Evolutionary conservation across 164 flowering plant species (phyloP).

Genomic region (Vitis riparia): DNA sequence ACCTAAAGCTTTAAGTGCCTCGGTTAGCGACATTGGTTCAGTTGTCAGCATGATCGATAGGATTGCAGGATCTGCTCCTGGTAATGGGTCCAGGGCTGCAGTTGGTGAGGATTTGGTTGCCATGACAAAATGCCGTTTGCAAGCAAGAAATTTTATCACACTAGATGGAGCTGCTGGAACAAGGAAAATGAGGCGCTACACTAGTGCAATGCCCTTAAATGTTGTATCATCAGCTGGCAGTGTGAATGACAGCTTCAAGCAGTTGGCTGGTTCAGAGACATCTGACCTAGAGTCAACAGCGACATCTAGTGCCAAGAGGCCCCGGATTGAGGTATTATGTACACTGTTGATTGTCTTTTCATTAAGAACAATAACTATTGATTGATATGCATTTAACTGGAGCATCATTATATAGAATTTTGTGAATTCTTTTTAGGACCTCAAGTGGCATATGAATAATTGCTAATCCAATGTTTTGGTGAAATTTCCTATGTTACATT

Average conservation of each 20-base stretch:
- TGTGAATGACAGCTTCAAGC: constrained; percentile 55
- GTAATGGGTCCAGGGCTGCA: constrained; percentile 93
- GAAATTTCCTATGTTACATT: neutral
- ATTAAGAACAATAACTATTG: neutral
- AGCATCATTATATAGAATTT: neutral
- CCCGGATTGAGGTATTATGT: constrained; percentile 58
- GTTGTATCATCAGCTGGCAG: constrained; percentile 71
- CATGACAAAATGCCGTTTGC: constrained; percentile 87
- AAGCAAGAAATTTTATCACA: constrained; percentile 64
- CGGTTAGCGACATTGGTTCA: constrained; percentile 80
- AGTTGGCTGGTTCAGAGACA: constrained; percentile 46
- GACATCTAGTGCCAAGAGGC: constrained; percentile 68
- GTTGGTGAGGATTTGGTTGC: constrained; percentile 97
- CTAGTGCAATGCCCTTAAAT: constrained; percentile 74
- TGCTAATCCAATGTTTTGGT: neutral
- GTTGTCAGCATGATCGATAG: constrained; percentile 87
- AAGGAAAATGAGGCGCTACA: constrained; percentile 77
- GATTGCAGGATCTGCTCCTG: constrained; percentile 91
- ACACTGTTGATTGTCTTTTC: neutral
- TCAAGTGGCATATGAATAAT: neutral
- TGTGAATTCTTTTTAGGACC: neutral
- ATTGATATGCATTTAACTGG: neutral
- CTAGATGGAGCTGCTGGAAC: constrained; percentile 66
- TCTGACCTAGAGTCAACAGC: constrained; percentile 88
- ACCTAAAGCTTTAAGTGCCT: constrained; percentile 54